Percentiles rank a stretch among this genome's conserved stretches.
Conservation (phyloP, 768 basidiomycete genomes). For the Hericium rajendrae region DNA sequence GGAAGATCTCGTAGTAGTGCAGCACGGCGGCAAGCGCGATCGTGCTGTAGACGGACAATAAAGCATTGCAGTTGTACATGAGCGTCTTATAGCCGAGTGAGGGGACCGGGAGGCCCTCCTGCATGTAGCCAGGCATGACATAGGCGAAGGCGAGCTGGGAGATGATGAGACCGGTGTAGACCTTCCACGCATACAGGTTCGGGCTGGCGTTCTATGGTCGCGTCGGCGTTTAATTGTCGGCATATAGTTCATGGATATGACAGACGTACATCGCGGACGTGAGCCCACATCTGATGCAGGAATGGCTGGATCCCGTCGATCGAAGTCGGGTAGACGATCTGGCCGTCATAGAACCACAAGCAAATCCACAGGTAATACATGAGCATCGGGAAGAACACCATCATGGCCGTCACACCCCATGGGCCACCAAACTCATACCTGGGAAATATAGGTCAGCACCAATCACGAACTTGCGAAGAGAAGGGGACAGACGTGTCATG, state of each 20-base stretch:
- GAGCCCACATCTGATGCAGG: slow-evolving; percentile 74
- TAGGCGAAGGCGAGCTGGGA: slow-evolving; percentile 88
- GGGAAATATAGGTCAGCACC: slow-evolving; percentile 2
- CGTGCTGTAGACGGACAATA: slow-evolving; percentile 76
- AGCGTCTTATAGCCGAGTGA: slow-evolving; percentile 89
- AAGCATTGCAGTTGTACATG: slow-evolving; percentile 95
- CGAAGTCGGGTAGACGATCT: slow-evolving; percentile 59
- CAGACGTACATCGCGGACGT: slow-evolving; percentile 60
- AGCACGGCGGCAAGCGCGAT: slow-evolving; percentile 64
- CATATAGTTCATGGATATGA: not conserved
- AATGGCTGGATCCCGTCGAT: slow-evolving; percentile 69
- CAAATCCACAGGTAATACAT: slow-evolving; percentile 99
- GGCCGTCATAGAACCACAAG: slow-evolving; percentile 91
- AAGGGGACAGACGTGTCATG: slow-evolving; percentile 28
- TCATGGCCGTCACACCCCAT: slow-evolving; percentile 83
- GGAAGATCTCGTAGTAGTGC: slow-evolving; percentile 76
- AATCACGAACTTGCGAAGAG: slow-evolving; percentile 1
- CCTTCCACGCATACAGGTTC: slow-evolving; percentile 78
- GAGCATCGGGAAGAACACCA: slow-evolving; percentile 85
- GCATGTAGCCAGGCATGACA: slow-evolving; percentile 84
- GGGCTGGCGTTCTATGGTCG: slow-evolving; percentile 79
- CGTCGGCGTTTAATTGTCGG: not conserved
- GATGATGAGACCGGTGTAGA: slow-evolving; percentile 81
- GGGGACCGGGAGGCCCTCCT: slow-evolving; percentile 94
- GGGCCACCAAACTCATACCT: slow-evolving; percentile 98